Base-by-base conservation (phyloP, 768 basidiomycete species). In the Psilocybe subaeruginosa region DNA sequence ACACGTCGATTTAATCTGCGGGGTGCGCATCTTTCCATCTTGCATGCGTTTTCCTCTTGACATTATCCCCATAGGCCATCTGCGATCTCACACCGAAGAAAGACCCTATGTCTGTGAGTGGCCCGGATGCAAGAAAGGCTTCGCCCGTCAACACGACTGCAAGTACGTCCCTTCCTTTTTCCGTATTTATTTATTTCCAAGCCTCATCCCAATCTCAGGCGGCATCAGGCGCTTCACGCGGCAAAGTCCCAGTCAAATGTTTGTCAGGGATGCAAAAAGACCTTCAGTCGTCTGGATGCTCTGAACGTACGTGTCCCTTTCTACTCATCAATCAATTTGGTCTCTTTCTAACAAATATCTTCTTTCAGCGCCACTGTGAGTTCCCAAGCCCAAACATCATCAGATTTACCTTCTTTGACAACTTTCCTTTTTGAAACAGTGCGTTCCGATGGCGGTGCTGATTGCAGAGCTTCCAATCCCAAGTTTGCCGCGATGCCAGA, bases 131-230 rank as follows among this genome's bases (percentile, higher is more conserved):
- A 91, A 91, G 72, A 98, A 97, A 73, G 91, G 93, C 27, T 97
- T 97, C 72, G 95, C 95, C 54, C 85, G 95, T 48, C 93, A 96
- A 73, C 95, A 98, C 74, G 95, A 98, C 72, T 97, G 95, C 91
- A 97, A 97, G 90, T 92, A 70, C 72, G 91, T 87, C 16, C 45
- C 23, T 49, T 62, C 56, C 11, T 3, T 35, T 11, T 37, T 8
- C 55, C 56, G 45, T 41, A 23, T 65, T 54, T 43, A 27, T 35
- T 65, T 41, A 54, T 47, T 35, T 30, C 50, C 33, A 41, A 41
- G 51, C 56, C 45, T 53, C 45, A 59, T 58, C 59, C 50, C 31
- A 37, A 30, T 49, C 48, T 39, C 72, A 92, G 91, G 73, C 90
- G 95, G 35, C 95, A 97, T 72, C 93, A 95, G 77, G 91, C 93